Evolutionary conservation across 148 eudicot genomes (phyloP).

Genomic region (Gaultheria prostrata): DNA sequence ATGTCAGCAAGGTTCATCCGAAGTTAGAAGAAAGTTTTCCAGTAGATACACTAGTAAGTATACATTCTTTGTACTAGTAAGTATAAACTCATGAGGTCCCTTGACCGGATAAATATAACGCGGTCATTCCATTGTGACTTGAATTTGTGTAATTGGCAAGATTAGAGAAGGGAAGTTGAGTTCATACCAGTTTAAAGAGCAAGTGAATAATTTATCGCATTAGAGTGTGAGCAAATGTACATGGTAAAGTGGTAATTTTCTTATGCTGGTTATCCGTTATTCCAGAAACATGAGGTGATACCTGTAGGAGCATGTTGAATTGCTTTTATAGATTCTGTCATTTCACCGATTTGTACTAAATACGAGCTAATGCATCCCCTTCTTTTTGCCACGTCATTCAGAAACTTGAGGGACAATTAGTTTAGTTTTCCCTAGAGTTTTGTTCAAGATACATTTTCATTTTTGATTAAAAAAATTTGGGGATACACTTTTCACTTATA

Average conservation of each 20-base stretch:
- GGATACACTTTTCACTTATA: not conserved
- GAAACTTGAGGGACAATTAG: not conserved
- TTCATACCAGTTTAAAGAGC: not conserved
- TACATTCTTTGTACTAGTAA: not conserved
- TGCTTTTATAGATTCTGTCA: too few species aligned
- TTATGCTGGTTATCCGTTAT: not conserved
- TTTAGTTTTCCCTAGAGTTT: not conserved
- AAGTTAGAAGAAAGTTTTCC: conserved; percentile 51
- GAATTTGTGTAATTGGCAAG: not conserved
- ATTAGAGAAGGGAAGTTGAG: not conserved
- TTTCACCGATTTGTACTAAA: too few species aligned
- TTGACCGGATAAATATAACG: too few species aligned
- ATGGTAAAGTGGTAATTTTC: not conserved
- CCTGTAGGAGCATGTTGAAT: too few species aligned
- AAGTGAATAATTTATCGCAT: not conserved
- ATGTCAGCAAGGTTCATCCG: conserved; percentile 58
- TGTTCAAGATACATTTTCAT: not conserved
- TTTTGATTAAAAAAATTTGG: not conserved
- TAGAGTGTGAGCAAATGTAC: not conserved
- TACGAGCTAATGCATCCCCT: too few species aligned
- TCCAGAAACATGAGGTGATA: not conserved
- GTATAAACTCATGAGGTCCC: not conserved
- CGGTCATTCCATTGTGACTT: too few species aligned
- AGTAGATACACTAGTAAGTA: conserved; percentile 65
- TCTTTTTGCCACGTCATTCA: not conserved